Percentiles rank a stretch among this genome's conserved stretches.
phyloP scores from a whole-genome alignment of 331 rosid species.

The Arachis monticola region DNA sequence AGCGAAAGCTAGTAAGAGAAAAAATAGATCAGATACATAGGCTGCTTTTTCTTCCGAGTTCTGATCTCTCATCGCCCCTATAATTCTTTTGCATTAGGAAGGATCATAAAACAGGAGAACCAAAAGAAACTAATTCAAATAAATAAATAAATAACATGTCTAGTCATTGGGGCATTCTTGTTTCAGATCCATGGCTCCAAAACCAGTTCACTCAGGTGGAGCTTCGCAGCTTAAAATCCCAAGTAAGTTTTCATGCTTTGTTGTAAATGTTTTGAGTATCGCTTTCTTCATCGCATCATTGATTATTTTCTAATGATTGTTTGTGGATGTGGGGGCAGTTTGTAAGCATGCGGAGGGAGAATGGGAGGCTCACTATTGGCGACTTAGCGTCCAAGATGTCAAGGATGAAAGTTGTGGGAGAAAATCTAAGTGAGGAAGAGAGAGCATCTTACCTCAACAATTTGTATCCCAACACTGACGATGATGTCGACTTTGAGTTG shows the following conservation, averaged over 20 bases:
- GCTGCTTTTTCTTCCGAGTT: neutral
- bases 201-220: constrained; percentile 63
- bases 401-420: constrained; percentile 83
- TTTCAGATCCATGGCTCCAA: constrained; percentile 64
- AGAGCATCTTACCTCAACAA: constrained; percentile 76
- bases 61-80: neutral
- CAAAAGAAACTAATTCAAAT: neutral
- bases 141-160: constrained; percentile 35
- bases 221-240: constrained; percentile 53
- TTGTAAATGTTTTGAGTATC: neutral
- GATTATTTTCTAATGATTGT: constrained; percentile 9
- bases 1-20: constrained; percentile 29
- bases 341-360: constrained; percentile 89
- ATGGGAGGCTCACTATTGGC: constrained; percentile 69
- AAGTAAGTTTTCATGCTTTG: constrained; percentile 44
- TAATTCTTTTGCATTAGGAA: constrained; percentile 11
- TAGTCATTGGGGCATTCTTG: constrained; percentile 61
- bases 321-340: constrained; percentile 52
- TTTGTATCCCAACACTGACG: constrained; percentile 74
- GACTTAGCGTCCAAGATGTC: constrained; percentile 96
- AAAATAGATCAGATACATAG: constrained; percentile 23
- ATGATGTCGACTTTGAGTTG: constrained; percentile 90
- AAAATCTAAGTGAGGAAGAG: constrained; percentile 83
- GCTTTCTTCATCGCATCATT: constrained; percentile 20
- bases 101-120: constrained; percentile 5